Evolutionary conservation across 2,329 filamentous ascomycete species (phyloP), one percentile per base, ranked within the genome.

Genomic region (Neonectria neomacrospora): DNA sequence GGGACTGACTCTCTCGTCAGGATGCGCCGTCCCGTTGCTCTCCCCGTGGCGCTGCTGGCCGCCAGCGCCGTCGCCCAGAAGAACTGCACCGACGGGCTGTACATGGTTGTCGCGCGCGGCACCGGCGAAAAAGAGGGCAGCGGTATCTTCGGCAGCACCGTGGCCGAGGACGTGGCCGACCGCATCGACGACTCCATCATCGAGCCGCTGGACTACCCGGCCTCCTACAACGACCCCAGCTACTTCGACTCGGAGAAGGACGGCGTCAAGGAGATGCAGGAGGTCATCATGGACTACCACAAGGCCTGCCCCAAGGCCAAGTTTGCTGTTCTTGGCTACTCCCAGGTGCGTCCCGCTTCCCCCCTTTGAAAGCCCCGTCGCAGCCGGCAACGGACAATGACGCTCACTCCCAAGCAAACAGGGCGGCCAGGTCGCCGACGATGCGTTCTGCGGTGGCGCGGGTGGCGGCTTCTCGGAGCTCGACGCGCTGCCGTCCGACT

Each of bases 321-420:
- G 71, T 72, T 82, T 51, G 80, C 78, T 5, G 66, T 82, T 30
- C 51, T 82, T 47, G 80, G 80, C 1, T 82, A 79, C 62, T 82
- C 80, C 2, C 80, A 82, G 75, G 78, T 76, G 62, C 5, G 34
- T 37, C 14, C 5, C 5, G 5, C 34, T 14, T 34, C 11, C 32
- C 3, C 30, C 28, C 71, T 53, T 10, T 26, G 23, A n/a, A 10
- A 41, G n/a, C 5, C 8, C 12, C 5, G 16, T 12, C 12, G 11
- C 18, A 26, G 34, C 32, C 44, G 26, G 6, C 16, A 3, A n/a
- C 7, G 7, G 6, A 2, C 4, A 1, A 8, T 4, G 28, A 47
- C 51, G 18, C 26, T 34, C 10, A 12, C 6, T 37, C 18, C 20
- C n/a, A 5, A 34, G 22, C 6, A 28, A 18, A 26, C 52, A 80